Conservation (phyloP, 306 rosid species). For the Nissolia schottii region DNA sequence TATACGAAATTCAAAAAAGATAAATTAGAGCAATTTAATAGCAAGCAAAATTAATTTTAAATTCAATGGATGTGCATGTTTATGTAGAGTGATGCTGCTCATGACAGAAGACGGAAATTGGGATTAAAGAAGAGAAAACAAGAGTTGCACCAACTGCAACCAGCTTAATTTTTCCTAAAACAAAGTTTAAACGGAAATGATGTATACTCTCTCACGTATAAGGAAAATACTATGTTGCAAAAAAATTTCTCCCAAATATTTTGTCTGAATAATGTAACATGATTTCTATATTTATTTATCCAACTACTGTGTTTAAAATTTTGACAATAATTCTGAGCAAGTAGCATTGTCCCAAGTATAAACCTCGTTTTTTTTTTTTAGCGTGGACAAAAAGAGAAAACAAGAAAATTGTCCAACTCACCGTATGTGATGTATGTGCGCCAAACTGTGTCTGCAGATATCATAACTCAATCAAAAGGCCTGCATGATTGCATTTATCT, state of each 20-base stretch:
- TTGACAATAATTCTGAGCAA: too few species aligned
- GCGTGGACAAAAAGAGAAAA: too few species aligned
- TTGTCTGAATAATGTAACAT: too few species aligned
- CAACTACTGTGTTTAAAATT: too few species aligned
- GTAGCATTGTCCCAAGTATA: too few species aligned
- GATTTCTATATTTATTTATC: too few species aligned
- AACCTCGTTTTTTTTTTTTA: too few species aligned
- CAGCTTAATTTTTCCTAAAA: background rate
- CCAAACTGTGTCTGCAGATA: background rate
- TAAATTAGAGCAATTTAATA: background rate
- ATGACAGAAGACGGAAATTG: background rate
- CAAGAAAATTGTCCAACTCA: background rate
- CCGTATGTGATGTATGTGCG: background rate
- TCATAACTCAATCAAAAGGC: background rate
- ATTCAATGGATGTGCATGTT: background rate
- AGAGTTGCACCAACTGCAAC: background rate
- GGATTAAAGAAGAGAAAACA: too few species aligned
- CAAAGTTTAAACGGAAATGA: too few species aligned
- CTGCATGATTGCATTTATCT: background rate
- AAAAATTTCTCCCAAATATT: too few species aligned
- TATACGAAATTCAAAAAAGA: background rate
- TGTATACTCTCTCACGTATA: too few species aligned
- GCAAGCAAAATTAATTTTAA: background rate
- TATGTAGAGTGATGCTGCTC: background rate
- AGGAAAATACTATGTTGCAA: too few species aligned